A percentile compares a stretch with the other conserved stretches of the same genome.
These are phyloP conservation scores for Lachnellula cervina DNA, from an alignment of 2,329 filamentous ascomycete species.

Conservation along the genomic window DNA sequence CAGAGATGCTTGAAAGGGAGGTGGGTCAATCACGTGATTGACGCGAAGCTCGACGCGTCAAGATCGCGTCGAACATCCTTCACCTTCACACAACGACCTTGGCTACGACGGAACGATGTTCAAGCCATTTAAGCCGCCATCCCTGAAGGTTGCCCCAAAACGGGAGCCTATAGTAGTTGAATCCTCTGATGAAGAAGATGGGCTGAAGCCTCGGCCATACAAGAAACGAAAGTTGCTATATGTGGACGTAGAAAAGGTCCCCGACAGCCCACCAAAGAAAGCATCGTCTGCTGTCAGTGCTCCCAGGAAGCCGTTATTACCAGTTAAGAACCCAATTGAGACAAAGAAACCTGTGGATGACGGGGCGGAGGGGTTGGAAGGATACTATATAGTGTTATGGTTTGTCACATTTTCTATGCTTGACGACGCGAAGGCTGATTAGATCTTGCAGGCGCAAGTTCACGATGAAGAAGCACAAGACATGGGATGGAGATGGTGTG, in stretches of 20 bases:
- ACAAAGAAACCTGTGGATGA: slow-evolving; percentile 5
- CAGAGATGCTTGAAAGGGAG: neutral
- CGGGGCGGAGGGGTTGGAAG: slow-evolving; percentile 15
- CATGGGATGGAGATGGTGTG: slow-evolving; percentile 70
- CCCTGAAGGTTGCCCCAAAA: slow-evolving; percentile 19
- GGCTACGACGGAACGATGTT: slow-evolving; percentile 21
- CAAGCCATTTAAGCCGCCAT: slow-evolving; percentile 32
- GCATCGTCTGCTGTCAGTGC: slow-evolving; percentile 21
- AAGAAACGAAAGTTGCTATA: slow-evolving; percentile 27
- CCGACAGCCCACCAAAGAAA: slow-evolving; percentile 10
- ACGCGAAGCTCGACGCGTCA: neutral
- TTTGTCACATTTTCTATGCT: slow-evolving; percentile 8
- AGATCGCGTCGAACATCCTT: neutral
- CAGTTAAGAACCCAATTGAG: slow-evolving; percentile 24
- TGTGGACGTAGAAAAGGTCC: slow-evolving; percentile 21
- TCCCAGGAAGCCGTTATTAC: slow-evolving; percentile 29
- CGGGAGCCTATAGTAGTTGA: slow-evolving; percentile 10
- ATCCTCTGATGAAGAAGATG: slow-evolving; percentile 17
- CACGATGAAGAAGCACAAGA: slow-evolving; percentile 70
- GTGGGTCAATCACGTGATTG: neutral
- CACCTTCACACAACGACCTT: neutral
- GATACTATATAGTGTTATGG: slow-evolving; percentile 33
- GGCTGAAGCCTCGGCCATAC: slow-evolving; percentile 15
- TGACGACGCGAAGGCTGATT: slow-evolving; percentile 3
- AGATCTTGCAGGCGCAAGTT: slow-evolving; percentile 53